Conservation (phyloP, 495 filamentous ascomycete species). For the Xylaria castorea region DNA sequence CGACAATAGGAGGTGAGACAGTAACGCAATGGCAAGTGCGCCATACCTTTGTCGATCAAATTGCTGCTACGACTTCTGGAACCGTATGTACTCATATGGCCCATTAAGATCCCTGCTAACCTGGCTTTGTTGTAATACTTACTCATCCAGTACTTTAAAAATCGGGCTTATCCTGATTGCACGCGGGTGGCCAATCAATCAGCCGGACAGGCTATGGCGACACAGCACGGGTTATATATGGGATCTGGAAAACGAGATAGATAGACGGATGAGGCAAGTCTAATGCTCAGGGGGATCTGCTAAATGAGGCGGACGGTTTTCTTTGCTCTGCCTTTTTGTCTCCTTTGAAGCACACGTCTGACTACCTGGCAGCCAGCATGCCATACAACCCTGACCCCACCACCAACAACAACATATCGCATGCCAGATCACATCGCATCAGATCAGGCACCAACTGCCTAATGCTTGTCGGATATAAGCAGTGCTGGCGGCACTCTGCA, state of each 20-base stretch:
- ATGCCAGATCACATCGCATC: constrained; percentile 13
- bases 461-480: constrained; percentile 24
- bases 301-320: constrained; percentile 5
- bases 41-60: background rate
- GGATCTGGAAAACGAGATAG: background rate
- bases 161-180: constrained; percentile 12
- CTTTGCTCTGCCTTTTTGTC: background rate
- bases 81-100: background rate
- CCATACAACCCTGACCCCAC: constrained; percentile 23
- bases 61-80: background rate
- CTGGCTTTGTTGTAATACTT: constrained; percentile 3
- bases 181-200: constrained; percentile 19
- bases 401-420: background rate
- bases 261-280: background rate
- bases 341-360: constrained; percentile 4
- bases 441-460: constrained; percentile 16
- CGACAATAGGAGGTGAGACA: background rate
- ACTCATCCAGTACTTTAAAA: background rate
- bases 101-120: background rate
- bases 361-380: background rate
- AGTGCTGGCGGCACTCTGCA: background rate
- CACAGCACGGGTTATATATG: constrained; percentile 19
- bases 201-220: constrained; percentile 17
- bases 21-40: background rate
- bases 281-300: background rate